phyloP scores from a whole-genome alignment of 1,139 yeast genomes.

The Spencermartinsiella ligniputridi region DNA sequence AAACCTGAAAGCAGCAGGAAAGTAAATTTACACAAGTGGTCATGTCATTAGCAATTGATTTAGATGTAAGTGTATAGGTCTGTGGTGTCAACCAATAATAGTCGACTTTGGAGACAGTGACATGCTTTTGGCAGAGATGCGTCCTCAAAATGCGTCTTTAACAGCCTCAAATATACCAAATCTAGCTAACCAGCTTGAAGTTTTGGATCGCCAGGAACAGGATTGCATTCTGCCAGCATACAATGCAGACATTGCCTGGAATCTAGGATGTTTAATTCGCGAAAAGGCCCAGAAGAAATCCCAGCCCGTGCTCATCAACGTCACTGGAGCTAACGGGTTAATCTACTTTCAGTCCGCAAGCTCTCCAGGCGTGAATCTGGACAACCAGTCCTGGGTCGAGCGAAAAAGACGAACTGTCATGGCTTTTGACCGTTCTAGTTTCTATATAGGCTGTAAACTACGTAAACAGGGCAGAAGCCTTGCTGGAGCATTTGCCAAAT shows the following conservation, averaged over 20 bases:
- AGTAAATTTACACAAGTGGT: too few relatives aligned
- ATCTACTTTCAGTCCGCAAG: slow-evolving; percentile 49
- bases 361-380: slow-evolving; percentile 42
- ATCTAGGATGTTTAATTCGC: slow-evolving; percentile 31
- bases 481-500: slow-evolving; percentile 39
- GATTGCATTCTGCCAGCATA: slow-evolving; percentile 28
- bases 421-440: slow-evolving; percentile 52
- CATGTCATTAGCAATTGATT: slow-evolving; percentile 7
- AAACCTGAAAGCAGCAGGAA: too few relatives aligned
- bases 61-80: slow-evolving; percentile 7
- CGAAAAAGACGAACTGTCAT: slow-evolving; percentile 51
- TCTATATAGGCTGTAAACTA: slow-evolving; percentile 48
- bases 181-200: slow-evolving; percentile 16
- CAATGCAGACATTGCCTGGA: slow-evolving; percentile 35
- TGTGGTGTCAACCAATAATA: too few relatives aligned
- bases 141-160: too few relatives aligned
- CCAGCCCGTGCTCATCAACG: slow-evolving; percentile 47
- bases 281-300: slow-evolving; percentile 22
- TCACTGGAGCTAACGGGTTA: slow-evolving; percentile 48
- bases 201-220: slow-evolving; percentile 27
- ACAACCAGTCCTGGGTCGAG: slow-evolving; percentile 57
- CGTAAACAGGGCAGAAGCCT: slow-evolving; percentile 26
- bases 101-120: too few relatives aligned
- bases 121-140: too few relatives aligned
- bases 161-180: not conserved